Percentiles rank a stretch among this genome's conserved stretches.
Conservation (phyloP, 257 asterid species). For the Nicotiana paniculata region DNA sequence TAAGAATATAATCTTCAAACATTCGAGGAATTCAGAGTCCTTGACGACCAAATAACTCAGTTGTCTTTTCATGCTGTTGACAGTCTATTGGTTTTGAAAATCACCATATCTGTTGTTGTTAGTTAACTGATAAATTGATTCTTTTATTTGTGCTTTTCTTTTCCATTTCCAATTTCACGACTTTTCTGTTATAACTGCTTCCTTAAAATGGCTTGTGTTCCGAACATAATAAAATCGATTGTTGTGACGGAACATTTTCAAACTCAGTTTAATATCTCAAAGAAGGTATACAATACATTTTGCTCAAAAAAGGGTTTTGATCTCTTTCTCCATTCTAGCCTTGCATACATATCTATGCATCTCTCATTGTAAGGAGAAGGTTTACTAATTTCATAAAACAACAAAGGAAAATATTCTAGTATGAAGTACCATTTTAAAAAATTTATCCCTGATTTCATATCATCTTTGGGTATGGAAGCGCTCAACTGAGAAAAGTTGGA, state of each 20-base stretch:
- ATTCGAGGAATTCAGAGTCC: background rate
- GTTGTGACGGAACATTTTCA: background rate
- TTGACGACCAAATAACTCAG: background rate
- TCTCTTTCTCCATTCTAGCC: background rate
- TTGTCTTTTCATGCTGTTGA: background rate
- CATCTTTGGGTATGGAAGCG: background rate
- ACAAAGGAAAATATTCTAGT: background rate
- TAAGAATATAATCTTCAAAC: background rate
- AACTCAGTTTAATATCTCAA: background rate
- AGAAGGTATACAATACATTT: background rate
- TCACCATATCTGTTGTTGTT: background rate
- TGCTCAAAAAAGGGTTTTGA: background rate
- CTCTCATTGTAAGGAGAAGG: background rate
- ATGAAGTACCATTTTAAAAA: background rate
- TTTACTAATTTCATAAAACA: background rate
- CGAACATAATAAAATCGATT: background rate
- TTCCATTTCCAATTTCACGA: background rate
- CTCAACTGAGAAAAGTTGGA: background rate
- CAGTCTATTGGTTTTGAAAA: background rate
- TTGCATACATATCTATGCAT: background rate
- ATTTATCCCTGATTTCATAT: background rate
- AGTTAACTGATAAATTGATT: background rate
- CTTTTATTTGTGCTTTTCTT: conserved; percentile 1
- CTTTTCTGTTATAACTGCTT: background rate
- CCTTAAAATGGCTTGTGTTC: background rate